phyloP scores from a whole-genome alignment of 192 early-diverging fungal species.

The Podila minutissima region DNA sequence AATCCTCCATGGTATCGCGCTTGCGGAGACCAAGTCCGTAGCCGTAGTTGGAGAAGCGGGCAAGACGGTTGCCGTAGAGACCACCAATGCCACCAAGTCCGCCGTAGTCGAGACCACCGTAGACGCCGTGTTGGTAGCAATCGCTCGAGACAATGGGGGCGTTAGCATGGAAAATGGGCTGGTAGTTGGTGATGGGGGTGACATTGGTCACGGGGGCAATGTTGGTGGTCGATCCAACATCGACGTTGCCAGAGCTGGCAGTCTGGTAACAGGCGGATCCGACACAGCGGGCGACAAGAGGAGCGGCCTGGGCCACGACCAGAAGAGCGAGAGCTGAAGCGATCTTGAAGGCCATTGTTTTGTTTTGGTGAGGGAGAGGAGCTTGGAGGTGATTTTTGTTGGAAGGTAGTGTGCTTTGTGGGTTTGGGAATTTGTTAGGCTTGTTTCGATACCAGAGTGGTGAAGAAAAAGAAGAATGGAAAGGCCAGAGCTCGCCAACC shows the following conservation, averaged over 20 bases:
- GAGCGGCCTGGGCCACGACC: conserved; percentile 15
- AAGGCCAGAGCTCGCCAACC: neutral
- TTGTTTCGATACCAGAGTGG: neutral
- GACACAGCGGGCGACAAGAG: conserved; percentile 12
- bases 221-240: conserved; percentile 26
- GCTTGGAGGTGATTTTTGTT: neutral
- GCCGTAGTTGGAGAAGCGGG: neutral
- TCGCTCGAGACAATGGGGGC: conserved; percentile 30
- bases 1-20: neutral
- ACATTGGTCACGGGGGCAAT: conserved; percentile 23
- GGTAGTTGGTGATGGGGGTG: conserved; percentile 30
- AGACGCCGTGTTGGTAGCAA: conserved; percentile 3
- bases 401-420: neutral
- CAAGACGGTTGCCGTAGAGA: neutral
- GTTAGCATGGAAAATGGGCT: conserved; percentile 16
- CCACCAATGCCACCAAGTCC: neutral
- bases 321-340: conserved; percentile 15
- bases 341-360: conserved; percentile 16
- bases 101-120: neutral
- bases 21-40: conserved; percentile 3
- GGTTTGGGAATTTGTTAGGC: neutral
- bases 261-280: conserved; percentile 16
- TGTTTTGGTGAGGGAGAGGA: neutral
- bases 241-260: conserved; percentile 26
- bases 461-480: neutral